Evolutionary conservation across 2,329 filamentous ascomycete species (phyloP).

Genomic region (Penicillium crustosum): DNA sequence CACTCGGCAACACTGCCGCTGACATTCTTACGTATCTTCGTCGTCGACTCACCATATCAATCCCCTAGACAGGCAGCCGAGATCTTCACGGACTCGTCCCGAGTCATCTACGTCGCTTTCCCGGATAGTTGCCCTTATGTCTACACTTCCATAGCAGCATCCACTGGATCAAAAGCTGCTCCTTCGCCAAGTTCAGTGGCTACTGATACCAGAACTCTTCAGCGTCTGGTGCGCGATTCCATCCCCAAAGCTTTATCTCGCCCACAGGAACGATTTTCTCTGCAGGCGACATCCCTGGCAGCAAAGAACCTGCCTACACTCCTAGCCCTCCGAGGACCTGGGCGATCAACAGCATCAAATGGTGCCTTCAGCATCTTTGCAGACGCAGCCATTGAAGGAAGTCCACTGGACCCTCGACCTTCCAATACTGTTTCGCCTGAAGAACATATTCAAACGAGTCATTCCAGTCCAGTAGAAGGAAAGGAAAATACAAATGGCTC

Average conservation of each 20-base stretch:
- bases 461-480: slow-evolving; percentile 4
- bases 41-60: slow-evolving; percentile 79
- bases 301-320: slow-evolving; percentile 71
- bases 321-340: slow-evolving; percentile 66
- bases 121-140: slow-evolving; percentile 76
- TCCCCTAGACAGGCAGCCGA: slow-evolving; percentile 43
- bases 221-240: slow-evolving; percentile 71
- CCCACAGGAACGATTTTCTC: slow-evolving; percentile 68
- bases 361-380: slow-evolving; percentile 81
- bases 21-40: slow-evolving; percentile 73
- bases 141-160: slow-evolving; percentile 58
- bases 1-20: slow-evolving; percentile 65
- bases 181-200: slow-evolving; percentile 22
- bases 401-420: slow-evolving; percentile 51
- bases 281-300: slow-evolving; percentile 66
- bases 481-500: slow-evolving; percentile 15
- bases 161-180: slow-evolving; percentile 42
- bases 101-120: slow-evolving; percentile 77
- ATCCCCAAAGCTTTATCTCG: slow-evolving; percentile 80
- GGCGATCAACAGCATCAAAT: slow-evolving; percentile 68
- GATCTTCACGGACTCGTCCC: slow-evolving; percentile 59
- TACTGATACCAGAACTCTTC: slow-evolving; percentile 62
- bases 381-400: slow-evolving; percentile 57
- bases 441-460: slow-evolving; percentile 27
- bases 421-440: slow-evolving; percentile 35